phyloP scores from a whole-genome alignment of 805 yeast species.

The Cyberlindnera lachancei region DNA sequence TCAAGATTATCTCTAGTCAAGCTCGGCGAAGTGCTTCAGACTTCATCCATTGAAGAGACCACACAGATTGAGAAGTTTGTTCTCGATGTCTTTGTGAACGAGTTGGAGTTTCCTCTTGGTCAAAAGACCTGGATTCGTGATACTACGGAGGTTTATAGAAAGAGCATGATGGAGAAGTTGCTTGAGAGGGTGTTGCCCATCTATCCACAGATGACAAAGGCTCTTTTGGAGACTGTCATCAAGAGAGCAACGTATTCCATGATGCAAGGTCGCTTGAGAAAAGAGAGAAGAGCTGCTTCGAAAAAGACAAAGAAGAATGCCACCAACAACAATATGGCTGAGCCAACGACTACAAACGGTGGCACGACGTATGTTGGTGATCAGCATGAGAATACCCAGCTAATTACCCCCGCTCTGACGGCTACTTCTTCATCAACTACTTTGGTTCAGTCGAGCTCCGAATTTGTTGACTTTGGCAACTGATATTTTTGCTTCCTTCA shows the following conservation, averaged over 20 bases:
- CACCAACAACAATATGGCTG: neutral
- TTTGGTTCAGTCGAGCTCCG: no score
- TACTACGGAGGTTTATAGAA: slow-evolving; percentile 48
- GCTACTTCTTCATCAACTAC: no score
- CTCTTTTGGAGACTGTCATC: slow-evolving; percentile 60
- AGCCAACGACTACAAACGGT: no score
- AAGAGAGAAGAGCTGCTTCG: slow-evolving; percentile 49
- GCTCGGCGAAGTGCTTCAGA: slow-evolving; percentile 42
- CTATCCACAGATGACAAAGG: slow-evolving; percentile 16
- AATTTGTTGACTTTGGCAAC: no score
- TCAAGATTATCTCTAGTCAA: slow-evolving; percentile 53
- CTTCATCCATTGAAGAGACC: slow-evolving; percentile 47
- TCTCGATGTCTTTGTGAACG: slow-evolving; percentile 43
- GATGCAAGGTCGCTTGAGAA: slow-evolving; percentile 72
- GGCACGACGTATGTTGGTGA: no score
- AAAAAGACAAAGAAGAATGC: slow-evolving; percentile 17
- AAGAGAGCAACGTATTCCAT: slow-evolving; percentile 74
- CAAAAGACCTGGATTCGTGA: slow-evolving; percentile 81
- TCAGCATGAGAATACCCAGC: no score
- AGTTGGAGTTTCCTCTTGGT: slow-evolving; percentile 67
- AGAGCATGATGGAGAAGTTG: slow-evolving; percentile 39
- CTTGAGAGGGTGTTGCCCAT: slow-evolving; percentile 25
- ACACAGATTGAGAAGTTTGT: slow-evolving; percentile 46
- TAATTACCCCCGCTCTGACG: no score
- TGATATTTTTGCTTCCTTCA: no score